Percentiles rank a stretch among this genome's conserved stretches.
Evolutionary conservation across 2,329 filamentous ascomycete genomes (phyloP).

Genomic region (Cytospora piceicola): DNA sequence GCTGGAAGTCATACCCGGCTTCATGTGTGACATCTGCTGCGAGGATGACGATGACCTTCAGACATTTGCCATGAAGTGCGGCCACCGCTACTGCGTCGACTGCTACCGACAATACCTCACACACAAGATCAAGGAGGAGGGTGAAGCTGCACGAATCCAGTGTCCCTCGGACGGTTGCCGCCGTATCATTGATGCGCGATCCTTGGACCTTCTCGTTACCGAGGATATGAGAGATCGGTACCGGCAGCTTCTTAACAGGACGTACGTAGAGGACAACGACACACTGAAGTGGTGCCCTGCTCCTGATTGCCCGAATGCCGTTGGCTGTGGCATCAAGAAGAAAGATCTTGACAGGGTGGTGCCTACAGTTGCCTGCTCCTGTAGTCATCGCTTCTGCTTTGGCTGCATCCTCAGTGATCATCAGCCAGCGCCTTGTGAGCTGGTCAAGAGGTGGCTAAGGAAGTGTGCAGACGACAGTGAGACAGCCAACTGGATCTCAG

Average conservation of each 20-base stretch:
- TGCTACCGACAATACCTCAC: constrained; percentile 91
- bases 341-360: constrained; percentile 85
- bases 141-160: constrained; percentile 91
- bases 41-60: constrained; percentile 78
- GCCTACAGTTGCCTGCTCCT: constrained; percentile 84
- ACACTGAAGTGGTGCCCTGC: constrained; percentile 97
- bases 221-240: constrained; percentile 67
- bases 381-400: constrained; percentile 90
- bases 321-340: constrained; percentile 87
- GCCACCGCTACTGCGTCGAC: constrained; percentile 87
- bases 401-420: constrained; percentile 90
- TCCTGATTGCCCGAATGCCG: constrained; percentile 92
- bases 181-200: constrained; percentile 88
- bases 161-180: constrained; percentile 88
- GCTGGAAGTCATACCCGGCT: constrained; percentile 73
- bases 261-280: constrained; percentile 96
- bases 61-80: constrained; percentile 94
- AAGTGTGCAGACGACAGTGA: constrained; percentile 99
- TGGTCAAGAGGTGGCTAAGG: constrained; percentile 96
- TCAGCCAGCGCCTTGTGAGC: constrained; percentile 85
- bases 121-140: constrained; percentile 94
- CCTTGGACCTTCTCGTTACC: constrained; percentile 75
- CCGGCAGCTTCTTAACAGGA: constrained; percentile 82
- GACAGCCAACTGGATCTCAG: constrained; percentile 98
- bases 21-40: constrained; percentile 94